Conservation (phyloP, 306 rosid species). For the Cicer bijugum region DNA sequence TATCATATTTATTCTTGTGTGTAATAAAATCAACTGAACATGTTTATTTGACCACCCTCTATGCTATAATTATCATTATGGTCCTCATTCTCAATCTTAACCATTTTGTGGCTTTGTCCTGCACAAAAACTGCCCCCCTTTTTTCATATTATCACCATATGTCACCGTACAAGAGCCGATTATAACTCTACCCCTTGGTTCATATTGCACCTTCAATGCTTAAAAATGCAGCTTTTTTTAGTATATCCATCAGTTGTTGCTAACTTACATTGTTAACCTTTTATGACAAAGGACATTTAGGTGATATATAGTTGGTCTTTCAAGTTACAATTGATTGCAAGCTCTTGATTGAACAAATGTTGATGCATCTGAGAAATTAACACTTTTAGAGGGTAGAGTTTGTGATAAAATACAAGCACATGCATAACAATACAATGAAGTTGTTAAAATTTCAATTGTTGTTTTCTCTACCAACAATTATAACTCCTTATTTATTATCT, state of each 20-base stretch:
- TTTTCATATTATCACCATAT: background rate
- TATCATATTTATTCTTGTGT: conserved; percentile 28
- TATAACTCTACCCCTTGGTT: conserved; percentile 15
- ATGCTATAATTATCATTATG: conserved; percentile 14
- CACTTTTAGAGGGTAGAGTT: background rate
- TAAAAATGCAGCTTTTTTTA: conserved; percentile 37
- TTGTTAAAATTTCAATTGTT: background rate
- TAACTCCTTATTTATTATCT: background rate
- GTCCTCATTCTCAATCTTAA: background rate
- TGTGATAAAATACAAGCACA: conserved; percentile 10
- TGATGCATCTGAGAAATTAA: background rate
- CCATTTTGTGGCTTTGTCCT: conserved; percentile 21
- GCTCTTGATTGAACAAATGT: conserved; percentile 5
- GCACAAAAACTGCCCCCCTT: background rate
- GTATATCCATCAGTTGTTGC: conserved; percentile 21
- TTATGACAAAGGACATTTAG: conserved; percentile 24
- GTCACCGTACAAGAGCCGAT: conserved; percentile 22
- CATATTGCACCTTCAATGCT: conserved; percentile 26
- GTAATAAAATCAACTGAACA: background rate
- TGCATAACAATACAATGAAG: conserved; percentile 5
- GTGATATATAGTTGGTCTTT: conserved; percentile 20
- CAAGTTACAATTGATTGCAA: conserved; percentile 26
- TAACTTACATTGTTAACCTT: conserved; percentile 28
- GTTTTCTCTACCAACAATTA: background rate
- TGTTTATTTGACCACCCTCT: conserved; percentile 12